Conservation (phyloP, 495 filamentous ascomycete genomes). For the Hypoxylon intermedium region DNA sequence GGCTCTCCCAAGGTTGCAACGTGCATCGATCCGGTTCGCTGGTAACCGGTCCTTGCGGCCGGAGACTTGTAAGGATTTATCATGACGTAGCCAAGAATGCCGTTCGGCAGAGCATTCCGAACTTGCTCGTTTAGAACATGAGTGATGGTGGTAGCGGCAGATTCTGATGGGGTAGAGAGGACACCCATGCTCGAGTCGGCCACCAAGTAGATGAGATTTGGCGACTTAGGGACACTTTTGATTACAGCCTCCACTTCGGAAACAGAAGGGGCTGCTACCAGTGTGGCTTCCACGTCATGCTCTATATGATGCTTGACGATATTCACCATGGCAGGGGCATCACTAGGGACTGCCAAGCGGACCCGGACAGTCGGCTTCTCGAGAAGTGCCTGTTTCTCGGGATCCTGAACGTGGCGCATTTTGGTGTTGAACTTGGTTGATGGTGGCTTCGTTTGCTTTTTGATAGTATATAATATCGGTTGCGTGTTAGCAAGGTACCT, state of each 20-base stretch:
- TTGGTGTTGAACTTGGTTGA: background rate
- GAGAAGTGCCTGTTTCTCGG: background rate
- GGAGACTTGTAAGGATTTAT: background rate
- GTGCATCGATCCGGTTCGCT: background rate
- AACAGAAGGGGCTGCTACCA: background rate
- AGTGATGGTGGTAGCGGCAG: background rate
- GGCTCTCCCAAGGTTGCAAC: background rate
- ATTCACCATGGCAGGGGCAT: background rate
- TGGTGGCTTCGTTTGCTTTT: background rate
- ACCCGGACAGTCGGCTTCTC: background rate
- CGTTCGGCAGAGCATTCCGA: background rate
- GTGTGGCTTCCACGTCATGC: background rate
- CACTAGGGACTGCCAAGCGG: background rate
- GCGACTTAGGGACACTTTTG: background rate
- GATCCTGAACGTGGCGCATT: background rate
- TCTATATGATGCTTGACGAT: background rate
- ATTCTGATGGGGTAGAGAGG: background rate
- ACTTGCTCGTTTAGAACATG: background rate
- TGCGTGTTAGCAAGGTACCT: background rate
- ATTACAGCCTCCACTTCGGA: background rate
- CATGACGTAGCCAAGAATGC: background rate
- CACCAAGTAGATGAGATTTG: background rate
- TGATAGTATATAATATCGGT: background rate
- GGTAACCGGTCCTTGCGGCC: background rate
- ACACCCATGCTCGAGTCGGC: background rate